phyloP scores from a whole-genome alignment of 345 rosid genomes.

The Zanthoxylum bungeanum region DNA sequence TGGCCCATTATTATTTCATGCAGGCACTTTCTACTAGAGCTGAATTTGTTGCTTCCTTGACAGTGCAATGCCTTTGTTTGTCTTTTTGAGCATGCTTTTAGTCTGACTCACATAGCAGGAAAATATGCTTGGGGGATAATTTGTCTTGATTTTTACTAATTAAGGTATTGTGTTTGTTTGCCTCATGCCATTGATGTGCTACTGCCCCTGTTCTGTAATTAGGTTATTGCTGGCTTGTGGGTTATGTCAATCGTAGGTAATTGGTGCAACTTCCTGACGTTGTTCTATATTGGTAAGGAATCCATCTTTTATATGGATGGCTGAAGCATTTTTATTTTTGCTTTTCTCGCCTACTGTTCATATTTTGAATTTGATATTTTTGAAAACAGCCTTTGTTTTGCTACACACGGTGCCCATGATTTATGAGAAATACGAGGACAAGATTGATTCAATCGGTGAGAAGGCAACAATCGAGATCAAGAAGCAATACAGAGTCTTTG shows the following conservation, averaged over 20 bases:
- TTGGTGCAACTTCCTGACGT: slow-evolving; percentile 72
- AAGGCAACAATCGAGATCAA: slow-evolving; percentile 70
- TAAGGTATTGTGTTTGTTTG: background rate
- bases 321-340: too few relatives aligned
- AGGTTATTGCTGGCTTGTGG: slow-evolving; percentile 88
- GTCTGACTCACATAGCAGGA: background rate
- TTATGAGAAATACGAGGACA: slow-evolving; percentile 87
- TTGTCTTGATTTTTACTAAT: background rate
- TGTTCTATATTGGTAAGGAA: slow-evolving; percentile 65
- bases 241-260: slow-evolving; percentile 63
- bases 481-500: slow-evolving; percentile 76
- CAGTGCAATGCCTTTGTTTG: background rate
- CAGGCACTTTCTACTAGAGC: background rate
- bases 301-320: background rate
- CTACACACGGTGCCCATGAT: slow-evolving; percentile 64
- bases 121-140: background rate
- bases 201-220: slow-evolving; percentile 12
- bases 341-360: background rate
- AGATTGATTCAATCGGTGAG: slow-evolving; percentile 74
- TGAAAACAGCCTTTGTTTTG: slow-evolving; percentile 57
- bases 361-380: background rate
- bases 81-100: background rate
- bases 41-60: background rate
- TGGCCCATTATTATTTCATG: background rate
- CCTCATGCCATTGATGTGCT: background rate